Evolutionary conservation across 768 basidiomycete species (phyloP), one percentile per base, ranked within the genome.

Genomic region (Coprinopsis sp.): DNA sequence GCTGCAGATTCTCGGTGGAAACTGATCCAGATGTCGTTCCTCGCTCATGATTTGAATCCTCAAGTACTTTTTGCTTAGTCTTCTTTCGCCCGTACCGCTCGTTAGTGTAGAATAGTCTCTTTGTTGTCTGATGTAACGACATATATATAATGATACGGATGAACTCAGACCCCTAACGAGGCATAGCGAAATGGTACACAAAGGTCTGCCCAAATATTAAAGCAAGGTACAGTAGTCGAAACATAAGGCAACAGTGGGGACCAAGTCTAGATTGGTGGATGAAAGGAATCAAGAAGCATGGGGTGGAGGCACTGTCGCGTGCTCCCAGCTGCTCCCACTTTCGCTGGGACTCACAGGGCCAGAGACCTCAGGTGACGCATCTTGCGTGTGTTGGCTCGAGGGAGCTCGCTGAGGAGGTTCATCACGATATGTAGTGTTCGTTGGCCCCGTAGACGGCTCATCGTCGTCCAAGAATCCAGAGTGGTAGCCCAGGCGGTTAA

Each of bases 381-480:
- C 34, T 37, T 18, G 6, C 14, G 22, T 24, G 37, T 19, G 40
- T 14, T n/a, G 40, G 27, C 19, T 5, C 27, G 27, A 30, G 5
- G 22, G 22, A 23, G 19, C 22, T 39, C 27, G 4, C 14, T n/a
- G 37, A 47, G 19, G 37, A 21, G 49, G 49, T 8, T 51, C 78
- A 55, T 90, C 88, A n/a, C 61, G 64, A 57, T 78, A 77, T 54
- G 56, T 54, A 21, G 66, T 55, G 22, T 66, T 58, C n/a, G 61
- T 49, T 19, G 57, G 64, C 13, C 62, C 64, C 28, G 65, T 61
- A 10, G 64, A 60, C 10, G 66, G 64, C 3, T 84, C 82, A 51
- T 90, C 89, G 58, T 92, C 91, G 21, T 88, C 87, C 58, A 91
- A 64, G 68, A 91, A 91, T 23, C 80, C 87, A 28, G 87, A 81